Percentiles rank a stretch among this genome's conserved stretches.
Conservation (phyloP, 805 yeast genomes). For the Ogataea ramenticola region DNA sequence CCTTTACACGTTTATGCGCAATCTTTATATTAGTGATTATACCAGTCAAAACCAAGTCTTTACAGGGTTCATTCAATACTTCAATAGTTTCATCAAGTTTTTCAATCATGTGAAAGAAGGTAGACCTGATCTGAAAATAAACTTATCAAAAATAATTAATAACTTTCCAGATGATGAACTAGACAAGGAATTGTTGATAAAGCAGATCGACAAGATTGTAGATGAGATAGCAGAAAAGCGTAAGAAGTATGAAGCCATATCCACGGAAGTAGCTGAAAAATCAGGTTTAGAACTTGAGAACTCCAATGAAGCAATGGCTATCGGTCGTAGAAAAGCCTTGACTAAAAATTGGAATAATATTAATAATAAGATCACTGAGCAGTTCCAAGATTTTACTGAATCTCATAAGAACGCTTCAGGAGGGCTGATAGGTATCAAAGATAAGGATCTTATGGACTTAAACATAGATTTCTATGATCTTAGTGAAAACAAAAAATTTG, state of each 20-base stretch:
- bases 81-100: constrained; percentile 55
- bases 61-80: constrained; percentile 67
- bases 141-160: constrained; percentile 31
- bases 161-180: constrained; percentile 12
- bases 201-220: constrained; percentile 35
- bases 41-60: constrained; percentile 41
- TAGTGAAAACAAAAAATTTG: constrained; percentile 6
- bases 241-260: constrained; percentile 28
- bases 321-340: constrained; percentile 16
- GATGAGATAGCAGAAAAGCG: constrained; percentile 31
- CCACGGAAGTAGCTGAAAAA: constrained; percentile 9
- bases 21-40: constrained; percentile 72
- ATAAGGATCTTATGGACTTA: constrained; percentile 37
- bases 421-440: constrained; percentile 29
- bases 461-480: constrained; percentile 24
- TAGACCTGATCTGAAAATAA: constrained; percentile 33
- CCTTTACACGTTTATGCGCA: constrained; percentile 70
- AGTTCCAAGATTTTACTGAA: constrained; percentile 3
- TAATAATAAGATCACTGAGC: constrained; percentile 23
- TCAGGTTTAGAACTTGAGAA: constrained; percentile 3
- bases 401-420: constrained; percentile 13
- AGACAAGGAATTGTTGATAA: constrained; percentile 25
- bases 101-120: constrained; percentile 52
- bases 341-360: constrained; percentile 38
- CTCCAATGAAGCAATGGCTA: constrained; percentile 17